Evolutionary conservation across 352 stramenopile species (phyloP).

Genomic region (Aphanomyces invadans): DNA sequence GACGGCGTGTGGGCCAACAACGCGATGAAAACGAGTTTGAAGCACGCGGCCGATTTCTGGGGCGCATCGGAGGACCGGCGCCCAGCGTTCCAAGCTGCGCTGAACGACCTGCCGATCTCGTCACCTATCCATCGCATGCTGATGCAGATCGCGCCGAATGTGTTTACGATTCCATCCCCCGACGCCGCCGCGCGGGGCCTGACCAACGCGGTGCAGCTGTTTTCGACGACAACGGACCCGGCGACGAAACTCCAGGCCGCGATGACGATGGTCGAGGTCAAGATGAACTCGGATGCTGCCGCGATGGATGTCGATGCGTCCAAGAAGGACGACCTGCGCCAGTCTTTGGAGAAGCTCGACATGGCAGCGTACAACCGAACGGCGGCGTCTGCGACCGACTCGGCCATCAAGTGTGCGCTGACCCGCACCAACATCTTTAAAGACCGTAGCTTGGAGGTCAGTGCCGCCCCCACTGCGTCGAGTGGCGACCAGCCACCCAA

Average conservation of each 20-base stretch:
- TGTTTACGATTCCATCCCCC: neutral
- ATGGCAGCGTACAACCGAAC: conserved; percentile 1
- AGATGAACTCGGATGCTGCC: neutral
- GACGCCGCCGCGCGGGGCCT: neutral
- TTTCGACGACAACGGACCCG: neutral
- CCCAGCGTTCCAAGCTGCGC: neutral
- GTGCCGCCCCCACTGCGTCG: neutral
- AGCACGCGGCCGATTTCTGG: conserved; percentile 1
- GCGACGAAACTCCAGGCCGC: neutral
- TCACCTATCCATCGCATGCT: conserved; percentile 14
- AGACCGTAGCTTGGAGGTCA: conserved; percentile 1
- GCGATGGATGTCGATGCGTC: neutral
- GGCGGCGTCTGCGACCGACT: neutral
- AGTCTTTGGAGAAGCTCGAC: conserved; percentile 1
- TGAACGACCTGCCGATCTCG: conserved; percentile 15
- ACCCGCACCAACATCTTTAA: neutral
- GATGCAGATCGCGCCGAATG: neutral
- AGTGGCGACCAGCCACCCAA: neutral
- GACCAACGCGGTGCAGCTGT: neutral
- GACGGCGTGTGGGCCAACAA: conserved; percentile 64
- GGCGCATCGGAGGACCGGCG: neutral
- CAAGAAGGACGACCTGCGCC: conserved; percentile 3
- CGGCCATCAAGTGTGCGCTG: neutral
- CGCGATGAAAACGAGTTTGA: conserved; percentile 50
- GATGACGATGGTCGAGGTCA: conserved; percentile 3